Base-by-base conservation (phyloP, 2,329 filamentous ascomycete species). In the Alternaria brassicicola region DNA sequence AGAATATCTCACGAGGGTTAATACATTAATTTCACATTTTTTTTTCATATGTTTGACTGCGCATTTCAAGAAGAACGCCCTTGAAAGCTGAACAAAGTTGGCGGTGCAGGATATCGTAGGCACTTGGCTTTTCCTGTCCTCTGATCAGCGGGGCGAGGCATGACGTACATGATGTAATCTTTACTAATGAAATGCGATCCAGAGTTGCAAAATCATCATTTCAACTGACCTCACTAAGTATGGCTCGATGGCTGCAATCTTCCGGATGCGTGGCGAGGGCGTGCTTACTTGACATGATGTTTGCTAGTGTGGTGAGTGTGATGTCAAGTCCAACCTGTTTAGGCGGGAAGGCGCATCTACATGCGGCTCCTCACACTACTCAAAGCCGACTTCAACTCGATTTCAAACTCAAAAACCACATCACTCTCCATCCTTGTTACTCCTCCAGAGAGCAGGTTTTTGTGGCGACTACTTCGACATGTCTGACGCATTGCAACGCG, bases 281-380 rank as follows among this genome's bases (percentile, higher is more conserved):
- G 43, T 31, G 30, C 43, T 47, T 47, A 47, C 43, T 31, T 7
- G 30, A 4, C 30, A 19, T 39, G 13, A 19, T n/a, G 5, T 4
- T 47, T 23, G 43, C 43, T 31, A n/a, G 19, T 15, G 10, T 13
- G 31, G 19, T 39, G 36, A 17, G 17, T 3, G 1, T 35, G 28
- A 23, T 47, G 43, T 47, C 19, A 33, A 25, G 43, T 47, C 43
- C 35, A 47, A 47, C 43, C 30, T 47, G 5, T 47, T 23, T 47
- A 17, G 43, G 43, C 21, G 8, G 43, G 31, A 47, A 35, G 43
- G 43, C 43, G 43, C n/a, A 17, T 17, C 7, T 47, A 8, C 3
- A 33, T 25, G 15, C 13, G 30, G 19, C 25, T n/a, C 6, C 6
- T 6, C 12, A 2, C 7, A 2, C 4, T 33, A 47, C 30, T 47